phyloP scores from a whole-genome alignment of 805 yeast species.

The Jamesozyma gamospora region DNA sequence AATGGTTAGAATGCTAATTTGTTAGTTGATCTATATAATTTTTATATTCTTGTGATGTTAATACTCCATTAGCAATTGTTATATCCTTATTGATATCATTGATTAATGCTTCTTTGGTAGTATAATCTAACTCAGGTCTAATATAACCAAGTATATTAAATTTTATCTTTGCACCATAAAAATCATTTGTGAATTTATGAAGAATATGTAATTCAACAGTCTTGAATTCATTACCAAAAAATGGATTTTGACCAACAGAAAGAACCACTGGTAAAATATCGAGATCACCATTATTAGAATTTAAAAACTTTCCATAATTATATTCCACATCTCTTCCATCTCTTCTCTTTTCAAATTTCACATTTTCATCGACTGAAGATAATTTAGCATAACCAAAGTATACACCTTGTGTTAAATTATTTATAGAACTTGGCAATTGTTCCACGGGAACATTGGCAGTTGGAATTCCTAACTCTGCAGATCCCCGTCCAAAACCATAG shows the following conservation, averaged over 20 bases:
- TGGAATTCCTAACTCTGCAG: slow-evolving; percentile 87
- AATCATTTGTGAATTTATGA: slow-evolving; percentile 54
- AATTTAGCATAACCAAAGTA: slow-evolving; percentile 72
- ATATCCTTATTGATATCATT: slow-evolving; percentile 78
- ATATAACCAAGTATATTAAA: slow-evolving; percentile 77
- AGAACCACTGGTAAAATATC: slow-evolving; percentile 75
- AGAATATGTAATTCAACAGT: slow-evolving; percentile 83
- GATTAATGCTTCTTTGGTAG: slow-evolving; percentile 74
- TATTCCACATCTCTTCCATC: slow-evolving; percentile 40
- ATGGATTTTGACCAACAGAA: slow-evolving; percentile 95
- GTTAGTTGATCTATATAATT: slow-evolving; percentile 4
- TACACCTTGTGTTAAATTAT: slow-evolving; percentile 59
- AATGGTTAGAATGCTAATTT: too few relatives aligned
- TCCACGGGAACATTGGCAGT: slow-evolving; percentile 80
- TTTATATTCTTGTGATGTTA: slow-evolving; percentile 4
- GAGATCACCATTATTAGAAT: slow-evolving; percentile 28
- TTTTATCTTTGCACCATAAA: slow-evolving; percentile 73
- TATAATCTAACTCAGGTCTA: slow-evolving; percentile 82
- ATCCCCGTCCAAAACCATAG: slow-evolving; percentile 93
- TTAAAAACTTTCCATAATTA: slow-evolving; percentile 49
- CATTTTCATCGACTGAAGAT: slow-evolving; percentile 11
- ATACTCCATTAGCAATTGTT: slow-evolving; percentile 38
- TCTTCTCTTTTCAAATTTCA: slow-evolving; percentile 21
- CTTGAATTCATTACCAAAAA: slow-evolving; percentile 65
- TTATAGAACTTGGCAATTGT: slow-evolving; percentile 34